Conservation (phyloP, 345 rosid genomes). For the Crucihimalaya himalaica region DNA sequence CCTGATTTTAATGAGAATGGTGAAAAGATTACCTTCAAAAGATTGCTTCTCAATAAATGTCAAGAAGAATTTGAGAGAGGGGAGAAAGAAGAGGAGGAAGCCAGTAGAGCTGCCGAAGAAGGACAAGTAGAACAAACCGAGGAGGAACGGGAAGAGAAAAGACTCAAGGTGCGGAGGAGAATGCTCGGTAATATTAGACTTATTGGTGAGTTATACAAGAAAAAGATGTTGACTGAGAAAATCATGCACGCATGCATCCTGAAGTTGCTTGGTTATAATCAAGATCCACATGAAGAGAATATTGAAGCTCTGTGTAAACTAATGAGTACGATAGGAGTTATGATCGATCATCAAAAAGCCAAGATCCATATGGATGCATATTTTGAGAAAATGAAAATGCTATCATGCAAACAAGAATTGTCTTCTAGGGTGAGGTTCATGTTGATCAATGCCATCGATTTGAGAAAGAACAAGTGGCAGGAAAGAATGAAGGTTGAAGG, state of each 20-base stretch:
- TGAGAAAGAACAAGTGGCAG: slow-evolving; percentile 94
- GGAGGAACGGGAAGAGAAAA: slow-evolving; percentile 85
- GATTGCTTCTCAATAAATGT: slow-evolving; percentile 88
- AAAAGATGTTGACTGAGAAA: slow-evolving; percentile 88
- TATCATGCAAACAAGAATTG: slow-evolving; percentile 71
- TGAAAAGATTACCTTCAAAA: slow-evolving; percentile 78
- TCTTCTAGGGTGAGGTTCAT: slow-evolving; percentile 91
- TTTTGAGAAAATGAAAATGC: slow-evolving; percentile 67
- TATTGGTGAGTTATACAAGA: slow-evolving; percentile 95
- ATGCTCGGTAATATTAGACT: slow-evolving; percentile 97
- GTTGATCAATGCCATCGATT: slow-evolving; percentile 87
- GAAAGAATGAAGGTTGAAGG: slow-evolving; percentile 99
- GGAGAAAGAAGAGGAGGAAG: slow-evolving; percentile 92
- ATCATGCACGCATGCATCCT: slow-evolving; percentile 90
- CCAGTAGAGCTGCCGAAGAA: slow-evolving; percentile 77
- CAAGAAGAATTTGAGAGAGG: slow-evolving; percentile 98
- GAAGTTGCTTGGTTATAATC: slow-evolving; percentile 70
- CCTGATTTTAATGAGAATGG: slow-evolving; percentile 75
- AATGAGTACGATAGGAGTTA: slow-evolving; percentile 92
- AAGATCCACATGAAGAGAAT: slow-evolving; percentile 90
- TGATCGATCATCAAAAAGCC: slow-evolving; percentile 76
- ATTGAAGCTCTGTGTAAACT: slow-evolving; percentile 90
- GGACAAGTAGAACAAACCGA: slow-evolving; percentile 73
- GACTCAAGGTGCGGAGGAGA: slow-evolving; percentile 80
- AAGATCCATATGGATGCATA: slow-evolving; percentile 72